Base-by-base conservation (phyloP, 2,329 filamentous ascomycete genomes). In the Fusarium nematophilum region DNA sequence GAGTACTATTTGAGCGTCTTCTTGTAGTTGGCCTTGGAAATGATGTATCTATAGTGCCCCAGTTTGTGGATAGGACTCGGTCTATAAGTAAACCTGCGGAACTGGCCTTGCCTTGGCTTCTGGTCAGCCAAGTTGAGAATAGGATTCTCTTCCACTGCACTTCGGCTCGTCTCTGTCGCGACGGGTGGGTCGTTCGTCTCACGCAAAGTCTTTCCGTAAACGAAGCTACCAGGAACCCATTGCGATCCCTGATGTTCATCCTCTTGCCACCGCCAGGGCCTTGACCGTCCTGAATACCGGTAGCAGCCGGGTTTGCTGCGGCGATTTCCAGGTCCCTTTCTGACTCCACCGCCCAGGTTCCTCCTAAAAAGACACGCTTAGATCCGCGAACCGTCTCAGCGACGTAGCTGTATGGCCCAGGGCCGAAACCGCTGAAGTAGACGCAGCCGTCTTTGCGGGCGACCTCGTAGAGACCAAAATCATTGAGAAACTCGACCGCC, bases 351-450 rank as follows among this genome's bases (percentile, higher is more conserved):
- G 31, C 48, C 52, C 52, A 55, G 4, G 36, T 34, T 4, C 37
- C 52, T 10, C 52, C 45, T 1, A 11, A 14, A 18, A 55, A 50
- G 14, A 36, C 42, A 3, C 45, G 26, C 17, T 42, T 14, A 26
- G 44, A 40, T 5, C 42, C 44, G 4, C 26, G 18, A 14, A 45
- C 42, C 37, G 43, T 48, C 23, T 55, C 52, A 7, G 52, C 52
- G 18, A 55, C 29, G 13, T 55, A 45, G 31, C 31, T 27, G 34
- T 43, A 55, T 3, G 31, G 46, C 17, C 50, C 52, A 27, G 10
- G 9, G 5, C 52, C 52, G 14, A 50, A 55, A 25, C 52, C 45
- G 8, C 45, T 37, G 39, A 49, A 50, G 13, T 36, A 55, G 8
- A 55, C 34, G 9, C 47, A 42, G 23, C 31, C 34, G 21, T 44